Base-by-base conservation (phyloP, 805 yeast genomes). In the Komagataella mondaviorum region DNA sequence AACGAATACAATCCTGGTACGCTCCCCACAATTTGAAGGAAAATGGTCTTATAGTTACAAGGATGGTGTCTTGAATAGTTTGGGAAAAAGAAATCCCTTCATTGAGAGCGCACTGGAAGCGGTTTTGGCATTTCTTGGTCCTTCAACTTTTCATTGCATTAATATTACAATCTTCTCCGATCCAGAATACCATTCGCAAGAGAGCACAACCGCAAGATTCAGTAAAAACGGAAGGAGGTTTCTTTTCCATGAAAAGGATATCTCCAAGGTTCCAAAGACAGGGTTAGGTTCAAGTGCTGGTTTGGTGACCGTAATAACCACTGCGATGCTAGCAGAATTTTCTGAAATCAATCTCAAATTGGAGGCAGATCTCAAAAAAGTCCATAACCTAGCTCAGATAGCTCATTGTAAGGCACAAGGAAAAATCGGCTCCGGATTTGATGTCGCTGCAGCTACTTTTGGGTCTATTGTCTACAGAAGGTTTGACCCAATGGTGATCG, bases 201-300 rank as follows among this genome's bases (percentile, higher is more conserved):
- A 71, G 4, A 64, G 72, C 44, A 72, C 84, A 2, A 51, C 48
- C 0, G 51, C 54, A 0, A 69, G 65, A 55, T 43, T 51, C 3
- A 70, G 77, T 0, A 17, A n/a, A 1, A 72, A 73, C 47, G 70
- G 70, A 0, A 51, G 55, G 1, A 71, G 67, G 46, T 90, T 90
- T 60, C 67, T 76, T 46, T 82, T 70, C 63, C 96, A 91, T 63
- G 51, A 64, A 0, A 54, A 62, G 22, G 71, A 78, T 14, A 88
- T 93, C 51, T 71, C 77, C 0, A 70, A 84, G 43, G 96, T 89
- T 5, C 81, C 96, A 2, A 93, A 93, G 63, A 93, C 99, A 0
- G 99, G 99, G 0, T 71, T 93, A 49, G 99, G 99, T 1, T 88
- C 96, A 10, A 88, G 96, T 36, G 99, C 99, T 0, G 96, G 96